Evolutionary conservation across 2,329 filamentous ascomycete genomes (phyloP), one percentile per base, ranked within the genome.

Genomic region (Colletotrichum trifolii): DNA sequence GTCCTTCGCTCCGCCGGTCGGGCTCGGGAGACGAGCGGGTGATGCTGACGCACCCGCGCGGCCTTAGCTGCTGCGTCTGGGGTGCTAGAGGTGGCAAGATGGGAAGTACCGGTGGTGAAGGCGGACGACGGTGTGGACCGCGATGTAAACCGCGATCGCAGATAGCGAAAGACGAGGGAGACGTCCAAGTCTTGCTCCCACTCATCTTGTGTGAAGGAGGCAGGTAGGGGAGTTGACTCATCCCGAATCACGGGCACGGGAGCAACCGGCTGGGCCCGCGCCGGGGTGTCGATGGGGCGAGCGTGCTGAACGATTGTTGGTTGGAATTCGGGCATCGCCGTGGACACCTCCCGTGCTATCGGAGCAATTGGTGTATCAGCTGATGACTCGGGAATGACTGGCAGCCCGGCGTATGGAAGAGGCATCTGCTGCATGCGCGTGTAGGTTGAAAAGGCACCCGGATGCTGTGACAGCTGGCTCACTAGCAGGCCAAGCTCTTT

Each of bases 181-280:
- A 97, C 87, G 73, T 98, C 94, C 6, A 98, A 85, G 58, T 97
- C 92, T 66, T 91, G 89, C 78, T 98, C 94, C 96, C 96, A 99
- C 73, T 97, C 96, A 40, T 96, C 92, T 71, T 92, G 83, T 1
- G 85, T 87, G 67, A 88, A 88, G 0, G 76, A 67, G 4, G 69
- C 70, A 15, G 67, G 46, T 35, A 59, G 25, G n/a, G 58, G 49
- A 7, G 60, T 60, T 54, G 54, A 50, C 40, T 68, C 66, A 57
- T 66, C 59, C 40, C 53, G 54, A 46, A 33, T 50, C 42, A 49
- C n/a, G 12, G 49, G 39, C n/a, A 47, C 52, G 17, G 60, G 55
- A 49, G 49, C 59, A 33, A 68, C 68, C 17, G 25, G 25, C 38
- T 72, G 72, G 3, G 67, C 61, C 47, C 67, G 72, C n/a, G 71